Conservation (phyloP, 345 rosid species). For the Populus nigra region DNA sequence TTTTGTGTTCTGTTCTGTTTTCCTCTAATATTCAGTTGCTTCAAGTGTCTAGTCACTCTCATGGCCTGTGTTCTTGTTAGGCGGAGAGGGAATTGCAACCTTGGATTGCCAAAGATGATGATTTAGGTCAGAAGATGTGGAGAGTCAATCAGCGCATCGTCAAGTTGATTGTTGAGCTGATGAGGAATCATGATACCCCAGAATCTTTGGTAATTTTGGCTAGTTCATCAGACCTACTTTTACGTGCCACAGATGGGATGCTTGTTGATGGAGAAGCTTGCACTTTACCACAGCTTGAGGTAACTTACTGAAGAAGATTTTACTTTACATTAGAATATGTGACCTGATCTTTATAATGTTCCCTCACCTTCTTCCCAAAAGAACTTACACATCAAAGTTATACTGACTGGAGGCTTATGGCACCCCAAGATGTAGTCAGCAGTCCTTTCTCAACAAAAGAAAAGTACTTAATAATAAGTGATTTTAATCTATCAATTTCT, state of each 20-base stretch:
- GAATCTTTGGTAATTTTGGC: conserved; percentile 86
- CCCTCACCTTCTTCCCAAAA: not conserved
- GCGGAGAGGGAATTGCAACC: conserved; percentile 97
- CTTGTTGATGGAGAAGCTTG: conserved; percentile 98
- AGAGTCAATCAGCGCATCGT: conserved; percentile 91
- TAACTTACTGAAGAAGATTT: conserved; percentile 16
- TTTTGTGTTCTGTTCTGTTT: not conserved
- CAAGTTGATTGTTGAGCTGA: conserved; percentile 79
- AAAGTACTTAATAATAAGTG: not conserved
- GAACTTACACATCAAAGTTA: not conserved
- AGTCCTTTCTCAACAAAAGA: not conserved
- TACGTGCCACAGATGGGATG: conserved; percentile 96
- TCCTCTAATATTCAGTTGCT: not conserved
- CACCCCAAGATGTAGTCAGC: not conserved
- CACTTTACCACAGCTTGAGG: conserved; percentile 95
- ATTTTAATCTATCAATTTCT: not conserved
- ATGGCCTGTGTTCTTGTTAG: conserved; percentile 45
- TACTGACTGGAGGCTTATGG: not conserved
- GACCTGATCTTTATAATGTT: not conserved
- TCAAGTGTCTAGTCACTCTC: conserved; percentile 29
- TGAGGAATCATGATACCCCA: conserved; percentile 84
- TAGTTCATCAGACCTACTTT: conserved; percentile 90
- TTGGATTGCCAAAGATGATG: conserved; percentile 95
- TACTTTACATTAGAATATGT: not conserved
- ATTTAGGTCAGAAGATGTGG: conserved; percentile 93